Evolutionary conservation across 176 grass and related monocot genomes (phyloP).

Genomic region (Aechmea fasciata): DNA sequence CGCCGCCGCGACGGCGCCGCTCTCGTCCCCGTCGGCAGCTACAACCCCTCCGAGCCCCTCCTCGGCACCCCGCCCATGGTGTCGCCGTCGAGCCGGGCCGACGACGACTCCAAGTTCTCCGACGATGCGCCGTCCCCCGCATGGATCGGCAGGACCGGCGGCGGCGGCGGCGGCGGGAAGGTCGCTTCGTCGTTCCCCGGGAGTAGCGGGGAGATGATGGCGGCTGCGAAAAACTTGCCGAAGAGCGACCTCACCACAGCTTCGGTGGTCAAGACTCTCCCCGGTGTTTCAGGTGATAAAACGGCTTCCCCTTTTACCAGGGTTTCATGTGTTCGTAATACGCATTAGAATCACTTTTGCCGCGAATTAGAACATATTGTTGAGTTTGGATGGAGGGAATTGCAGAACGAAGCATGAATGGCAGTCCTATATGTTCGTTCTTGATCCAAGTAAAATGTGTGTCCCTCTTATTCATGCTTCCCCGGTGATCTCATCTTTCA

Average conservation of each 20-base stretch:
- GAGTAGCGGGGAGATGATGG: conserved; percentile 16
- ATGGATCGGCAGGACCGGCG: conserved; percentile 5
- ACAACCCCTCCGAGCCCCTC: conserved; percentile 32
- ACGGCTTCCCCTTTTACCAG: background rate
- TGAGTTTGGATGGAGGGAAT: too few relatives aligned
- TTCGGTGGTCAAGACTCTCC: conserved; percentile 18
- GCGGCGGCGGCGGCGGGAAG: background rate
- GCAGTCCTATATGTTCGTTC: too few relatives aligned
- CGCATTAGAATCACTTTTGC: background rate
- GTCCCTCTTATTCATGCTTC: too few relatives aligned
- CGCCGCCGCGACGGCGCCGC: too few relatives aligned
- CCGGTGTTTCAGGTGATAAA: conserved; percentile 22
- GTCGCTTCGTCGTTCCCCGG: conserved; percentile 7
- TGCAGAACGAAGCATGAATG: too few relatives aligned
- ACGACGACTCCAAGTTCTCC: conserved; percentile 21
- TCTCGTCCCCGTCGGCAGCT: conserved; percentile 18
- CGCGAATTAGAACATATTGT: background rate
- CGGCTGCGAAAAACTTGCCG: background rate
- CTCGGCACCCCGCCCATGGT: conserved; percentile 23
- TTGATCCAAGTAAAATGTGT: too few relatives aligned
- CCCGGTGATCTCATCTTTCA: too few relatives aligned
- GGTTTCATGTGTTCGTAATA: too few relatives aligned
- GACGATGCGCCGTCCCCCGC: conserved; percentile 21
- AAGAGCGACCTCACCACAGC: conserved; percentile 14
- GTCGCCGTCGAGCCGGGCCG: conserved; percentile 20